These are phyloP conservation scores for Kazachstania sp. DNA, from an alignment of 1,139 yeast species.

Conservation along the genomic window DNA sequence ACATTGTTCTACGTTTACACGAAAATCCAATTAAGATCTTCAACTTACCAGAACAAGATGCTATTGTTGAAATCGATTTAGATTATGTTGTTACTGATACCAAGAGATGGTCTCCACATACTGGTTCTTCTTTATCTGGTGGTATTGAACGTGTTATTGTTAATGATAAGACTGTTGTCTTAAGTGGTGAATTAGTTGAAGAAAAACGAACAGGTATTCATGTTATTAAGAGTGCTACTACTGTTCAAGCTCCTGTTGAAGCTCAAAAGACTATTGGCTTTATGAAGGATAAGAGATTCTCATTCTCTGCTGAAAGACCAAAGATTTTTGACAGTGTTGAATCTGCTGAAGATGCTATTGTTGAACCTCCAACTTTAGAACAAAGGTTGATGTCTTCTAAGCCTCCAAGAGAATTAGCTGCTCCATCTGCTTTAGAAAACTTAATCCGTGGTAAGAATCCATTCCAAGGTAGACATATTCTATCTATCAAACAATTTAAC, in stretches of 20 bases:
- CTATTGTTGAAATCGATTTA: constrained; percentile 71
- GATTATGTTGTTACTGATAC: constrained; percentile 47
- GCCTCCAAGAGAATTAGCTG: constrained; percentile 59
- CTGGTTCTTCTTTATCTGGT: constrained; percentile 51
- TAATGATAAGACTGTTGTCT: constrained; percentile 68
- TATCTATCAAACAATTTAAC: constrained; percentile 79
- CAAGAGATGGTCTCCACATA: constrained; percentile 47
- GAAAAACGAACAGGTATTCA: constrained; percentile 47
- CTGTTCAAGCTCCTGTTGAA: constrained; percentile 21
- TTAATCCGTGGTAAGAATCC: constrained; percentile 77
- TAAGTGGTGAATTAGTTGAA: constrained; percentile 68
- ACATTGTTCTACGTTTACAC: constrained; percentile 66
- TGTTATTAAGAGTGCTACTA: constrained; percentile 37
- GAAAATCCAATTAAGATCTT: constrained; percentile 77
- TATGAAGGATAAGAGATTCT: constrained; percentile 31
- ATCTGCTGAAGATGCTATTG: constrained; percentile 46
- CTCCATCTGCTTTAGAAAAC: constrained; percentile 68
- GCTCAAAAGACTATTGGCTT: constrained; percentile 13
- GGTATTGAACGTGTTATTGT: constrained; percentile 82
- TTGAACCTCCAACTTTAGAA: constrained; percentile 33
- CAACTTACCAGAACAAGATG: constrained; percentile 71
- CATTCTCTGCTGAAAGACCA: constrained; percentile 41
- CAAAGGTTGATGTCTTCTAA: constrained; percentile 59
- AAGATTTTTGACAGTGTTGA: constrained; percentile 31
- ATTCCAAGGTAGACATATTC: constrained; percentile 77